Percentiles rank a stretch among this genome's conserved stretches.
Evolutionary conservation across 1,284 basidiomycete genomes (phyloP).

Genomic region (Puccinia sorghi): DNA sequence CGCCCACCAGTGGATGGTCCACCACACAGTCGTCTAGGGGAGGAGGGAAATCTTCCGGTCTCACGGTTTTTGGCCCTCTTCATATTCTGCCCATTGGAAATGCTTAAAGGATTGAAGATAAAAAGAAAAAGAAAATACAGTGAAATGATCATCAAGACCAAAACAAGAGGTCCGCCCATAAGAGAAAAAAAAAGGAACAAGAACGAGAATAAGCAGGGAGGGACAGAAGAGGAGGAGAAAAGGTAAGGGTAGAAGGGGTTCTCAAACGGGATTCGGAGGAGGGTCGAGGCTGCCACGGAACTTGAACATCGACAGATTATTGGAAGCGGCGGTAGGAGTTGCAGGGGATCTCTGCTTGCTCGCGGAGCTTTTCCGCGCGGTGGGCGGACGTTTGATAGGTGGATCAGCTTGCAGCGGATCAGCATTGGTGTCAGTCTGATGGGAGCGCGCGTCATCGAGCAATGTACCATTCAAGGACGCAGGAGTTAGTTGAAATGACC

Average conservation of each 20-base stretch:
- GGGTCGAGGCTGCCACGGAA: neutral
- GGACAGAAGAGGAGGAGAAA: too few relatives aligned
- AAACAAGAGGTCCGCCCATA: neutral
- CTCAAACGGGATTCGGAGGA: neutral
- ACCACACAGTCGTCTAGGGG: too few relatives aligned
- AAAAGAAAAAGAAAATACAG: neutral
- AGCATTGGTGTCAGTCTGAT: neutral
- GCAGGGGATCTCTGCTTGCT: neutral
- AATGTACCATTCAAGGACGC: neutral
- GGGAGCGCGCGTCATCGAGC: neutral
- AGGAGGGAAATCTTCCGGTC: too few relatives aligned
- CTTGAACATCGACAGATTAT: conserved; percentile 29
- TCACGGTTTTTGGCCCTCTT: too few relatives aligned
- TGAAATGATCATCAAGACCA: neutral
- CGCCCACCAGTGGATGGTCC: too few relatives aligned
- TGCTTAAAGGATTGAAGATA: too few relatives aligned
- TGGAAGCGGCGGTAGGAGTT: neutral
- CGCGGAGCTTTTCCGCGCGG: neutral
- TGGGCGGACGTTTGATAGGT: neutral
- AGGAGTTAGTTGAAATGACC: neutral
- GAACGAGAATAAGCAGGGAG: too few relatives aligned
- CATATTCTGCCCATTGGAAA: too few relatives aligned
- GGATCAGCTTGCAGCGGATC: neutral
- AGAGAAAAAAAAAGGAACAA: neutral
- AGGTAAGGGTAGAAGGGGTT: neutral